Evolutionary conservation across 495 filamentous ascomycete genomes (phyloP), one percentile per base, ranked within the genome.

Genomic region (Podospora appendiculata): DNA sequence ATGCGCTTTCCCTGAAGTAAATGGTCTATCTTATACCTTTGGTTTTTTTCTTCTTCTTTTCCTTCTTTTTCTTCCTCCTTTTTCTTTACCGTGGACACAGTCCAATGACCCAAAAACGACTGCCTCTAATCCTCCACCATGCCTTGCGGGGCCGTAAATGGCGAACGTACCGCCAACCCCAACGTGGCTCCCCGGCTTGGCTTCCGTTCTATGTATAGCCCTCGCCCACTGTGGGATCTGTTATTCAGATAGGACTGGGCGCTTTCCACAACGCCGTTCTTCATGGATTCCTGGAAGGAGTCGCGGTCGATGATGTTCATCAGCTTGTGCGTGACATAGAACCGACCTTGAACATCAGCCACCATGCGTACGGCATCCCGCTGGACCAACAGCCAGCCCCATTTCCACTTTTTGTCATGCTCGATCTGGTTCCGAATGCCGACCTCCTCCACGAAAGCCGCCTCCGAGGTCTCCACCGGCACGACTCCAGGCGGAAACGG

Each of bases 191-290:
- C 47, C 45, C 65, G 47, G 4, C 35, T 56, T 14, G 17, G 10
- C 41, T 44, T 16, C 38, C 52, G 52, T 0, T 49, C 59, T 4
- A 49, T 49, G 16, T 48, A 48, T 6, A 42, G 44, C 2, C 54
- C 53, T n/a, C 9, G 35, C 0, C 61, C 61, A n/a, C 61, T 61
- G 14, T 72, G 68, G 8, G 51, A 58, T 2, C 71, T 60, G 38
- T 62, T 71, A 48, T 76, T 76, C n/a, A 76, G 61, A 11, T 61
- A 67, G 8, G 55, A 57, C 45, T 70, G 65, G 14, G 68, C 63
- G 14, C 71, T 59, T 14, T 54, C 58, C 10, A 73, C 53, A 12
- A 51, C 18, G 4, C 65, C 64, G 3, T 39, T 41, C 42, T 58
- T 50, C 7, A 67, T 35, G 16, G 58, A 59, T 0, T 57, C 47